Evolutionary conservation across 495 filamentous ascomycete genomes (phyloP).

Genomic region (Penicillium herquei): DNA sequence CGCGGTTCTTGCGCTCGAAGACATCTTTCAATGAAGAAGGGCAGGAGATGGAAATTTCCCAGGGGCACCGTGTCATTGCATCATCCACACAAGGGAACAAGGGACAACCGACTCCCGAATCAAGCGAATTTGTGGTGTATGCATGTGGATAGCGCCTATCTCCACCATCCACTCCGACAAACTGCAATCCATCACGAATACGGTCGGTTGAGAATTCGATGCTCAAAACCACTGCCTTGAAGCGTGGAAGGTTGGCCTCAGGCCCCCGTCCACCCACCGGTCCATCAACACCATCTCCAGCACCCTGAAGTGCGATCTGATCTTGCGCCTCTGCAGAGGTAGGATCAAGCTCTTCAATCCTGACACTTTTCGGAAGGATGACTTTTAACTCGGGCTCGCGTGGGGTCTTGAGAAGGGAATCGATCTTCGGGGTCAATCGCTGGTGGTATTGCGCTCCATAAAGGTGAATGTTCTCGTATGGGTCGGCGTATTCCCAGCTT

Average conservation of each 20-base stretch:
- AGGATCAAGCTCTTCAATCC: constrained; percentile 62
- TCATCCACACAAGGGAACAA: constrained; percentile 94
- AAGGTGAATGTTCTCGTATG: constrained; percentile 65
- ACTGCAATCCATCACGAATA: constrained; percentile 83
- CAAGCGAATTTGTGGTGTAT: constrained; percentile 78
- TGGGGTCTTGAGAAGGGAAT: constrained; percentile 57
- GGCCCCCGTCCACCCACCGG: constrained; percentile 30
- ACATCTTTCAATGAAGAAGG: constrained; percentile 83
- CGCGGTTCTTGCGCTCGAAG: constrained; percentile 48
- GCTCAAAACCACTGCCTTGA: constrained; percentile 54
- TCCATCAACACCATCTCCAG: constrained; percentile 39
- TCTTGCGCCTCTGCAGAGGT: constrained; percentile 53
- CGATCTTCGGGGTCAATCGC: constrained; percentile 64
- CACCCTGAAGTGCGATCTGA: constrained; percentile 42
- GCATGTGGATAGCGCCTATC: constrained; percentile 85
- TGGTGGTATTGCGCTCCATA: constrained; percentile 79
- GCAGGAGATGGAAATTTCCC: constrained; percentile 84
- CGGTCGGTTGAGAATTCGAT: constrained; percentile 75
- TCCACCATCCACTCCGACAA: constrained; percentile 76
- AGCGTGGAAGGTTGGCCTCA: constrained; percentile 46
- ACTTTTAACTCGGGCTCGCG: constrained; percentile 61
- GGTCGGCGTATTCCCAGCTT: constrained; percentile 61
- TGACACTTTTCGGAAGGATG: constrained; percentile 61
- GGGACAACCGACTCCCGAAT: constrained; percentile 75
- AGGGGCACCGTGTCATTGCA: constrained; percentile 70